These are phyloP conservation scores for Aphanomyces euteiches DNA, from an alignment of 352 stramenopile genomes.

Conservation along the genomic window DNA sequence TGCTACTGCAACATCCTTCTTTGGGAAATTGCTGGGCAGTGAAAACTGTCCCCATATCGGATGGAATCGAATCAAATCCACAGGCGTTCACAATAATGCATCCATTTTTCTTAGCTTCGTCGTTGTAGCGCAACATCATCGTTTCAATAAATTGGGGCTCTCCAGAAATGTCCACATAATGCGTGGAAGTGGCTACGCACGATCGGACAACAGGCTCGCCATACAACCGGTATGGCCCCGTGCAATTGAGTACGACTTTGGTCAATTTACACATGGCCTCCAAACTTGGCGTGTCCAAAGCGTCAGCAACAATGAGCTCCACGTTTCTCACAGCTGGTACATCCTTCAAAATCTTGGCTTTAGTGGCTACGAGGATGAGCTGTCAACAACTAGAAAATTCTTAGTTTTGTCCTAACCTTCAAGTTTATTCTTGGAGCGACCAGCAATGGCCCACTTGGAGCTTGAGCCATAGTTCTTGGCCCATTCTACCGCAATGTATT, in stretches of 20 bases:
- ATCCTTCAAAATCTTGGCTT: neutral
- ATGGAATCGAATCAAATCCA: slow-evolving; percentile 24
- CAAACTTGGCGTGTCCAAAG: neutral
- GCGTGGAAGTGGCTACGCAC: slow-evolving; percentile 9
- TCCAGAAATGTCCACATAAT: slow-evolving; percentile 30
- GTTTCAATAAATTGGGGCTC: slow-evolving; percentile 30
- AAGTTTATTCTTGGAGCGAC: slow-evolving; percentile 15
- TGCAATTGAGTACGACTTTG: slow-evolving; percentile 28
- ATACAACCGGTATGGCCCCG: slow-evolving; percentile 21
- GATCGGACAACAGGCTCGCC: slow-evolving; percentile 19
- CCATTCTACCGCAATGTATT: slow-evolving; percentile 25
- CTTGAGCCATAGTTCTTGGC: slow-evolving; percentile 4
- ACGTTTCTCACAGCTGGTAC: neutral
- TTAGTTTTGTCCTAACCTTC: slow-evolving; percentile 6
- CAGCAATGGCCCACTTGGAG: slow-evolving; percentile 10
- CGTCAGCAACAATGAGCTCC: slow-evolving; percentile 15
- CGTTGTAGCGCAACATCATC: slow-evolving; percentile 25
- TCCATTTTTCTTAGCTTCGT: slow-evolving; percentile 10
- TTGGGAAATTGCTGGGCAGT: slow-evolving; percentile 15
- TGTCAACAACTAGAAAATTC: neutral
- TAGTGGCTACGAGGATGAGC: no score
- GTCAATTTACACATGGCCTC: slow-evolving; percentile 20
- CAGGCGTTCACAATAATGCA: slow-evolving; percentile 23
- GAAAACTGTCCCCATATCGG: slow-evolving; percentile 26
- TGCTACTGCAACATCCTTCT: slow-evolving; percentile 3